Evolutionary conservation across 208 protist genomes (phyloP), one percentile per base, ranked within the genome.

Genomic region (Angomonas ambiguus): DNA sequence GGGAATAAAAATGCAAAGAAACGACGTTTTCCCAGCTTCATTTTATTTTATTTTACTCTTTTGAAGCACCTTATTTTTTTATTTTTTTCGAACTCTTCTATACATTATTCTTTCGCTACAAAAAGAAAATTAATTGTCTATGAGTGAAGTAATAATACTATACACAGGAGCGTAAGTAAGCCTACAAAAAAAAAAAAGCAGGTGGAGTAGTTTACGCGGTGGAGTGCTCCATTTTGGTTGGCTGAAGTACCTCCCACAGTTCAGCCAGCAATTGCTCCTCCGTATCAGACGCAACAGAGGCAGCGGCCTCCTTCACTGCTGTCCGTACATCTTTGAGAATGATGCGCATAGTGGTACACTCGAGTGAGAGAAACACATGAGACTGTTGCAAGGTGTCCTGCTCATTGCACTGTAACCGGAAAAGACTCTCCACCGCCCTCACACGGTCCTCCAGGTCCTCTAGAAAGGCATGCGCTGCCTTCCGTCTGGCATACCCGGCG

Each of bases 301-400:
- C 56, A 10, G 56, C 31, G 28, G 60, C 51, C 18, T 61, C 68
- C 31, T 69, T 55, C 32, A 80, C 30, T 30, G 67, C 53, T 5
- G 51, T 63, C 13, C 53, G 51, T 18, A 85, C 80, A 30, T 83
- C 78, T 13, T 70, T 68, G 59, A 95, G 64, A 2, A 86, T 48
- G 41, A 77, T 38, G 20, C 70, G 66, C 81, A 95, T 62, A 20
- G 77, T 72, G 49, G 72, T 65, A 24, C 80, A 63, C 67, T 95
- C 86, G 62, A 83, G 62, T 30, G 69, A 67, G 3, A 95, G 41
- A 3, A 73, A 74, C 10, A 68, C 33, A 18, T 91, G 73, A 16
- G 85, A 77, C 10, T 72, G 72, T 65, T 85, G 77, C n/a, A 92
- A 69, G 5, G 88, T 92, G 51, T 81, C 76, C 41, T 88, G 71